Evolutionary conservation across 768 basidiomycete species (phyloP), one percentile per base, ranked within the genome.

Genomic region (Mrakia gelida): DNA sequence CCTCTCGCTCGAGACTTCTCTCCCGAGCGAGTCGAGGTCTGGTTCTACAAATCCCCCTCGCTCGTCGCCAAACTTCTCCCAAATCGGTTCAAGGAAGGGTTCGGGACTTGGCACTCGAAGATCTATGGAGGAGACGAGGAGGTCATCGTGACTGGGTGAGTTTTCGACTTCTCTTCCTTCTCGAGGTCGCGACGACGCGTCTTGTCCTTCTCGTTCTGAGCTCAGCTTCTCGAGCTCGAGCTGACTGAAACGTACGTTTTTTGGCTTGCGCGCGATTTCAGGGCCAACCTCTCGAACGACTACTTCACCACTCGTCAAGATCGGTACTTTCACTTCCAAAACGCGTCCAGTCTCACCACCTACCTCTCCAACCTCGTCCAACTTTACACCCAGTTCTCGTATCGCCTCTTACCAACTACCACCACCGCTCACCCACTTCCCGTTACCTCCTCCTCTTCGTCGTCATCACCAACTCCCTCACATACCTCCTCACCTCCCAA

Each of bases 21-120:
- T 1, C 91, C 91, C 0, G 85, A 88, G 26, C 88, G 92, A 65
- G 90, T 94, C 13, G 89, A 90, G 78, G 86, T 96, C 13, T 89
- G 90, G 54, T 87, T 98, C 80, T 99, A 94, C 81, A 89, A 93
- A 68, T 94, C 93, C 81, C 96, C 97, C 0, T 92, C 90, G 73
- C 77, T 92, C 38, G 87, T 92, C 83, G 89, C 92, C 43, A 88
- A 87, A 75, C 79, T 96, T 41, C 90, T 98, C 10, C 97, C 97
- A 10, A 91, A 92, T 32, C 88, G 97, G 75, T 97, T 94, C 85
- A 96, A 99, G 81, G 97, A 99, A 85, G 97, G 95, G 1, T 98
- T 95, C 92, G 96, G 95, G 0, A 94, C 95, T 2, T 98, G 95
- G 95, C 97, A 98, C 83, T 91, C 93, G 5, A 99, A 99, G 85